Evolutionary conservation across 1,284 basidiomycete species (phyloP), one percentile per base, ranked within the genome.

Genomic region (Heliocybe sulcata): DNA sequence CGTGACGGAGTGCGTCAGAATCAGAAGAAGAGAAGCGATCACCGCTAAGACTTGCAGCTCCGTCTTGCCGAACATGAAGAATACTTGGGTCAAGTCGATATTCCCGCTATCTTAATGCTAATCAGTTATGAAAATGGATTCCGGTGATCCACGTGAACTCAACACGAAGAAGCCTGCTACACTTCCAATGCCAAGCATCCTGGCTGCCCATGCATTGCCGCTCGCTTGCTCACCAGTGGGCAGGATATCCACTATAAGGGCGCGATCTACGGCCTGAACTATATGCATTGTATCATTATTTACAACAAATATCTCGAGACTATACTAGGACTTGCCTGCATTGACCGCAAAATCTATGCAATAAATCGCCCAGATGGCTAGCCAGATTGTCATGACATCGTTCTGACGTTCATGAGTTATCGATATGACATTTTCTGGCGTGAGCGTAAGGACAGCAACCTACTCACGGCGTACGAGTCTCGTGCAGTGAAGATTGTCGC

Each of bases 181-280:
- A 57, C 87, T 85, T 6, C 92, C 93, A 35, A 92, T 65, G 0
- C 89, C 90, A 52, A 88, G 75, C 87, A 98, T 93, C 22, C 90
- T 77, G 0, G 92, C 92, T 1, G 92, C 94, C 95, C 96, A 99
- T 0, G 95, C 96, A 67, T 95, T 98, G 0, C 89, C 95, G 20
- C 82, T 77, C 8, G 93, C 85, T 67, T 98, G 96, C 51, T 85
- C 77, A 0, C 78, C 69, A 0, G 88, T 76, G 45, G 82, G 86
- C 8, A 89, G 65, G 0, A 74, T 83, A 60, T 90, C 87, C 0
- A 94, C 85, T 16, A 93, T 72, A 3, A 94, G 76, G 0, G 91
- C 88, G 42, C 92, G 87, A 65, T 94, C 90, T 26, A 91, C 81
- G 0, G 92, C 90, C 68, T 89, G 86, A 1, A 94, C 89, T 83